These are phyloP conservation scores for Alternaria triticimaculans DNA, from an alignment of 2,329 filamentous ascomycete genomes.

Conservation along the genomic window DNA sequence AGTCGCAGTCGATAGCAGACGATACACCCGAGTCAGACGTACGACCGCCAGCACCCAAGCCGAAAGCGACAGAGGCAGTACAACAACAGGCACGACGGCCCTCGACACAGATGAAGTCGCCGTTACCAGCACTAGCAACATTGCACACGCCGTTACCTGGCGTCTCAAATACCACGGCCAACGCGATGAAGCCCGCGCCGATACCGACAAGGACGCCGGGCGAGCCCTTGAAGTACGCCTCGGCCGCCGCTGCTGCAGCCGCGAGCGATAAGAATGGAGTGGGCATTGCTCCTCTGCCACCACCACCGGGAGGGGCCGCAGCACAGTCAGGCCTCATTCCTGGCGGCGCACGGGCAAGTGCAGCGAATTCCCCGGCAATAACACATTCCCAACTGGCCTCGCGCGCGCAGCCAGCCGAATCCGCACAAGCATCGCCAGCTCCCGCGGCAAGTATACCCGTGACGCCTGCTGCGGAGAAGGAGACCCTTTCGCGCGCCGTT, in stretches of 20 bases:
- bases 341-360: conserved; percentile 60
- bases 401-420: conserved; percentile 50
- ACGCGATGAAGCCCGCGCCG: conserved; percentile 89
- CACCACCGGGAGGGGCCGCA: conserved; percentile 71
- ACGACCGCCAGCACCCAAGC: conserved; percentile 58
- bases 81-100: conserved; percentile 68
- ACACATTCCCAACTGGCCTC: conserved; percentile 50
- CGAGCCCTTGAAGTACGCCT: conserved; percentile 95
- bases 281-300: conserved; percentile 90
- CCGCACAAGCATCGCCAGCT: conserved; percentile 55
- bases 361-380: conserved; percentile 62
- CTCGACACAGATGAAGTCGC: conserved; percentile 92
- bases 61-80: conserved; percentile 67
- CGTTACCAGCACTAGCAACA: conserved; percentile 88
- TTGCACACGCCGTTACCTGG: conserved; percentile 76
- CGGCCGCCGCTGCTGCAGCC: conserved; percentile 90
- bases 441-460: conserved; percentile 53
- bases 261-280: conserved; percentile 87
- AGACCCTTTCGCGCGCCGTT: conserved; percentile 34
- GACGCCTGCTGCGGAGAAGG: conserved; percentile 56
- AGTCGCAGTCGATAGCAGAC: conserved; percentile 89
- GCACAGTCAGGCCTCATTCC: conserved; percentile 55
- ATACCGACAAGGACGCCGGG: conserved; percentile 83
- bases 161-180: conserved; percentile 65
- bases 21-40: conserved; percentile 69